A percentile compares a stretch with the other conserved stretches of the same genome.
Evolutionary conservation across 768 basidiomycete species (phyloP).

Genomic region (Mycena kentingensis): DNA sequence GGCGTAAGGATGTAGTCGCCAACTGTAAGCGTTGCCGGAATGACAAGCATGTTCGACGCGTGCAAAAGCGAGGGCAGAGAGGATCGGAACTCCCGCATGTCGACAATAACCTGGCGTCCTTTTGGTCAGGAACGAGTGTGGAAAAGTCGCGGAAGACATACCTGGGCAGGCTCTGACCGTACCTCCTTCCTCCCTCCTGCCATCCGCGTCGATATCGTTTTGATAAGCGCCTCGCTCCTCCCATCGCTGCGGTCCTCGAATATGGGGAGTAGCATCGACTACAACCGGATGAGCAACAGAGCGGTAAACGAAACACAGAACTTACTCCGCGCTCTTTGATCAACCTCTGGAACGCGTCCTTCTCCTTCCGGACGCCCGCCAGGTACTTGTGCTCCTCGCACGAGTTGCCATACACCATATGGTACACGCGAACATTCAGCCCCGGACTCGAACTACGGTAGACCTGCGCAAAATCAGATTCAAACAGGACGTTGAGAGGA

Average conservation of each 20-base stretch:
- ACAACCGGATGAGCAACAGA: not conserved
- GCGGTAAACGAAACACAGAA: constrained; percentile 12
- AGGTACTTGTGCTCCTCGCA: constrained; percentile 97
- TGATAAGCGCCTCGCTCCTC: constrained; percentile 62
- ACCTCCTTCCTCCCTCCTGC: constrained; percentile 82
- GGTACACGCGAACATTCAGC: constrained; percentile 85
- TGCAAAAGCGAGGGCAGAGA: constrained; percentile 89
- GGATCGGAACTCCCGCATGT: constrained; percentile 96
- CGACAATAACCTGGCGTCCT: constrained; percentile 78
- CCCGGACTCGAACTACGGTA: constrained; percentile 86
- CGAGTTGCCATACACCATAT: constrained; percentile 91
- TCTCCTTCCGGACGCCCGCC: constrained; percentile 84
- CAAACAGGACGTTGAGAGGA: not conserved
- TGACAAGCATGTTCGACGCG: constrained; percentile 72
- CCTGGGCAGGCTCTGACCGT: constrained; percentile 65
- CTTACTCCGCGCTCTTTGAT: constrained; percentile 91
- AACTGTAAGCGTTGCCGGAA: constrained; percentile 91
- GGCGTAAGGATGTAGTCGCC: constrained; percentile 97
- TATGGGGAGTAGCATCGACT: constrained; percentile 92
- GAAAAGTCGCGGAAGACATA: constrained; percentile 25
- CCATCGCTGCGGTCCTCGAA: constrained; percentile 54
- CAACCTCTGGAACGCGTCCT: constrained; percentile 88
- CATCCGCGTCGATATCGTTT: constrained; percentile 80
- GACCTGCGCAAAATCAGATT: constrained; percentile 51
- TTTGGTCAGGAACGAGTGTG: not conserved